A percentile compares a stretch with the other conserved stretches of the same genome.
Conservation (phyloP, 1,284 basidiomycete genomes). For the Schizopora paradoxa region DNA sequence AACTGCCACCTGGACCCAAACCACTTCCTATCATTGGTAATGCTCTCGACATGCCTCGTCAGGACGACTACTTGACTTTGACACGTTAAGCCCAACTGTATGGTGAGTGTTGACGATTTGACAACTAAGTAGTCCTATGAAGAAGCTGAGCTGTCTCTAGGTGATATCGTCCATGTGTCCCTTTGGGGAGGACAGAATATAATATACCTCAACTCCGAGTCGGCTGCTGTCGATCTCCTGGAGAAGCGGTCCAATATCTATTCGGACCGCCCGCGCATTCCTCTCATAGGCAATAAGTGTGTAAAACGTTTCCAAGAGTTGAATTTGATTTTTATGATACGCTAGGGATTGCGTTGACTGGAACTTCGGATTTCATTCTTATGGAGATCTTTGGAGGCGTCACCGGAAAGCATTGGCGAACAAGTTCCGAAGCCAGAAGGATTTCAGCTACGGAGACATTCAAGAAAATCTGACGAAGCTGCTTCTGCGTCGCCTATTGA, state of each 20-base stretch:
- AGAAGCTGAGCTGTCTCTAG: slow-evolving; percentile 7
- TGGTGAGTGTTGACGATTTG: slow-evolving; percentile 32
- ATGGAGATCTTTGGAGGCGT: slow-evolving; percentile 24
- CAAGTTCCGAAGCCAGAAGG: slow-evolving; percentile 21
- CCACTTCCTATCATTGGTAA: slow-evolving; percentile 20
- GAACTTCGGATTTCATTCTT: slow-evolving; percentile 20
- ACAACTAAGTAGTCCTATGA: background rate
- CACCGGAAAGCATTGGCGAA: slow-evolving; percentile 24
- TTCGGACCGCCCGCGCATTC: slow-evolving; percentile 21
- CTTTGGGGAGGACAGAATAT: slow-evolving; percentile 22
- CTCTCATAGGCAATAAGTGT: slow-evolving; percentile 10
- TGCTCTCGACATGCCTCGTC: slow-evolving; percentile 17
- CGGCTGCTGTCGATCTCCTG: slow-evolving; percentile 22
- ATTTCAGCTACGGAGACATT: slow-evolving; percentile 19
- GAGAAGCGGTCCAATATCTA: slow-evolving; percentile 23
- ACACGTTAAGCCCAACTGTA: slow-evolving; percentile 47
- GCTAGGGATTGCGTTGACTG: slow-evolving; percentile 15
- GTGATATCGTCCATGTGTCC: slow-evolving; percentile 22
- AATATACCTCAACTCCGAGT: slow-evolving; percentile 21
- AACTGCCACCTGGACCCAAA: slow-evolving; percentile 19
- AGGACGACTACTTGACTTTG: slow-evolving; percentile 35
- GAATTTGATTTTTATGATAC: background rate
- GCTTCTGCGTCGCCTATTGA: slow-evolving; percentile 21
- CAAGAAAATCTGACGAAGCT: slow-evolving; percentile 20
- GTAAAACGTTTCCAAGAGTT: background rate